These are phyloP conservation scores for Blepharisma undulans DNA, from an alignment of 169 alveolate species.

Conservation along the genomic window DNA sequence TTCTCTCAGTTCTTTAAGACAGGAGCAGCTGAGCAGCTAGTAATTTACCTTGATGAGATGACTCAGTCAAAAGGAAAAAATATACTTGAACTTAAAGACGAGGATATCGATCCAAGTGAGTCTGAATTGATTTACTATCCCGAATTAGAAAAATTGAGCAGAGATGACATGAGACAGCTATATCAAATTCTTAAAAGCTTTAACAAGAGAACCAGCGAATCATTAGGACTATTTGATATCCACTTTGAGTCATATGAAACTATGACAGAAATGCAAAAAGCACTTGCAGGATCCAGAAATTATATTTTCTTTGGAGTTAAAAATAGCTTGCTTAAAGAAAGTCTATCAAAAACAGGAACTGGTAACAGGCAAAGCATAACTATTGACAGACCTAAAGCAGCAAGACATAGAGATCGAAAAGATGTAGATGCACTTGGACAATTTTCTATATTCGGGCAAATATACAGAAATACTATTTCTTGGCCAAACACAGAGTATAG, in stretches of 20 bases:
- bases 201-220: not conserved
- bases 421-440: conserved; percentile 30
- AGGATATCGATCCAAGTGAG: conserved; percentile 17
- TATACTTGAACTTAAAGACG: not conserved
- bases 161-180: conserved; percentile 25
- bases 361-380: not conserved
- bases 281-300: conserved; percentile 14
- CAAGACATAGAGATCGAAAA: not conserved
- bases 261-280: conserved; percentile 23
- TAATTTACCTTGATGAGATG: conserved; percentile 10
- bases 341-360: not conserved
- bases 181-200: not conserved
- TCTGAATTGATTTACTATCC: conserved; percentile 29
- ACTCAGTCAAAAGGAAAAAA: not conserved
- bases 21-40: conserved; percentile 30
- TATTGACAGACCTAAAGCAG: conserved; percentile 36
- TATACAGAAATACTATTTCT: not conserved
- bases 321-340: not conserved
- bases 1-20: not conserved
- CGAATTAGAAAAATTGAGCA: conserved; percentile 20
- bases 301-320: conserved; percentile 14
- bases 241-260: not conserved
- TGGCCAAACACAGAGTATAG: conserved; percentile 17
- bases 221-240: not conserved
- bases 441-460: conserved; percentile 35